Base-by-base conservation (phyloP, 179 eudicot genomes). In the Dionaea muscipula region DNA sequence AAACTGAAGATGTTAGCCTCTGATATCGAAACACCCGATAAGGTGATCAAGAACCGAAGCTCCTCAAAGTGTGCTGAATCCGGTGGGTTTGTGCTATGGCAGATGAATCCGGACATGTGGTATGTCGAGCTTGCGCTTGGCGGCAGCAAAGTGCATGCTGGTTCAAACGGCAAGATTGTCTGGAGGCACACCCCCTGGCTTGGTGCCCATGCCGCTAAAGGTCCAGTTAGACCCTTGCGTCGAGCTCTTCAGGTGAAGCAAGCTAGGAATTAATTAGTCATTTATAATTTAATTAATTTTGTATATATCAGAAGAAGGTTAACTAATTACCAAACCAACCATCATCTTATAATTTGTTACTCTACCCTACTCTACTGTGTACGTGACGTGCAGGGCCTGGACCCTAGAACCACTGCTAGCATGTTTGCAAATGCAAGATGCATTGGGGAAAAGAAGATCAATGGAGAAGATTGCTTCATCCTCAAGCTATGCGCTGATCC, bases 131-230 rank as follows among this genome's bases (percentile, higher is more conserved):
- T 91, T 61, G 94, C 95, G 0, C 91, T 82, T 27, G 94, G 98
- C 36, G 94, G 91, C 38, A 86, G 94, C 78, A 90, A 90, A 72
- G 95, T 90, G 66, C 95, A 75, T 46, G 97, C 98, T 5, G 98
- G 98, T 55, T 91, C 88, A 62, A 91, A 91, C 59, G 98, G 98
- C 10, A 82, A 84, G 69, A 63, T 91, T 11, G 98, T 91, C 5
- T 91, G 98, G 98, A 82, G 98, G 72, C 95, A 91, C 72, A 91
- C 98, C 7, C 98, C 98, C 1, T 91, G 98, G 98, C 91, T 86
- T 28, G 98, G 98, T 49, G 86, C 95, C 1, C 95, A 87, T 66
- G 75, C 98, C 40, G 98, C 98, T 4, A 91, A 87, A 69, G 98
- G 98, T 19, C 95, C 98, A 0, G 91, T 84, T 61, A 71, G 95